A percentile compares a stretch with the other conserved stretches of the same genome.
Evolutionary conservation across 1,284 basidiomycete genomes (phyloP).

Genomic region (Singerocomus inundabilis): DNA sequence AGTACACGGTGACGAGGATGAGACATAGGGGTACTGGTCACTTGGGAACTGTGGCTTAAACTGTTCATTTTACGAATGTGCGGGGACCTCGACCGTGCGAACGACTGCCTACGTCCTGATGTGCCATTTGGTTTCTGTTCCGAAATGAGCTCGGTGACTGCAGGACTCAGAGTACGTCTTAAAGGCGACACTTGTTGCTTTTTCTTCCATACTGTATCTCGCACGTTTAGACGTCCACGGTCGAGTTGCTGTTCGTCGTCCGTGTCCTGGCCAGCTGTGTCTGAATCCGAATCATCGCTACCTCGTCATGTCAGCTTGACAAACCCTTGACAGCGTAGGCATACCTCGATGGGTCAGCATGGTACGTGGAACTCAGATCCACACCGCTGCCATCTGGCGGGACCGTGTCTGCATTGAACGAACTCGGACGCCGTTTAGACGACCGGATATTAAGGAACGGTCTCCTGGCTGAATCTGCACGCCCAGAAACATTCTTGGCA

Average conservation of each 20-base stretch:
- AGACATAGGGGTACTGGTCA: constrained; percentile 9
- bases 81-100: constrained; percentile 28
- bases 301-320: constrained; percentile 8
- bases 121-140: constrained; percentile 24
- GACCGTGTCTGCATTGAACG: constrained; percentile 23
- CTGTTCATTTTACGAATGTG: constrained; percentile 16
- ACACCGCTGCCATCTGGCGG: constrained; percentile 34
- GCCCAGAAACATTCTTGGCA: constrained; percentile 42
- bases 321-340: constrained; percentile 11
- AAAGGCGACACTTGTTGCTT: constrained; percentile 27
- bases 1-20: constrained; percentile 27
- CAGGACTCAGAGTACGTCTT: constrained; percentile 21
- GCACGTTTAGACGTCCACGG: constrained; percentile 32
- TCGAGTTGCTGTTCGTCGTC: constrained; percentile 26
- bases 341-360: constrained; percentile 75
- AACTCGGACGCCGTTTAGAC: constrained; percentile 37
- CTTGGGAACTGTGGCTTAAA: constrained; percentile 21
- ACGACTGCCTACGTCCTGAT: constrained; percentile 18
- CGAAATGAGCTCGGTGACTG: constrained; percentile 11
- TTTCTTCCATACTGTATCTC: constrained; percentile 30
- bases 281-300: constrained; percentile 33
- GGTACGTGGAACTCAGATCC: constrained; percentile 83
- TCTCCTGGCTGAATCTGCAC: constrained; percentile 42
- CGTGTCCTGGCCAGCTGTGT: constrained; percentile 34
- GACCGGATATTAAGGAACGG: constrained; percentile 38